Percentiles rank a stretch among this genome's conserved stretches.
Conservation (phyloP, 441 rosid genomes). For the Adansonia rubrostipa region DNA sequence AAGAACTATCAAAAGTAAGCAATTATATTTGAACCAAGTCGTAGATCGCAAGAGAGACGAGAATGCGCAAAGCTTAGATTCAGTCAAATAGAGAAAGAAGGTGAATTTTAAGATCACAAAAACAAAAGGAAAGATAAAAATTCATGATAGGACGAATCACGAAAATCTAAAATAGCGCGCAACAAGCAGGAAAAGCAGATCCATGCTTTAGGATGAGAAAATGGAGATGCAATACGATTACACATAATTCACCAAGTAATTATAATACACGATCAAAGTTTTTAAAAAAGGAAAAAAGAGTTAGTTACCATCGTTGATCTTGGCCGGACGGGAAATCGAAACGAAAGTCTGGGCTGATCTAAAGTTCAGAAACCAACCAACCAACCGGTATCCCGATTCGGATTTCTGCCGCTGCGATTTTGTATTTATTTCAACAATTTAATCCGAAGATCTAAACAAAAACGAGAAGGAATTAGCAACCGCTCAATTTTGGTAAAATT, state of each 20-base stretch:
- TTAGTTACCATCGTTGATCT: neutral
- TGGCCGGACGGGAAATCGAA: neutral
- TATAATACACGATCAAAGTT: too few species aligned
- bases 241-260: neutral
- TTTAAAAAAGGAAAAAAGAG: neutral
- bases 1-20: neutral
- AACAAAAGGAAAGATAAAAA: neutral
- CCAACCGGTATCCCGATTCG: neutral
- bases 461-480: too few species aligned
- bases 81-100: neutral
- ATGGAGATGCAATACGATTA: neutral
- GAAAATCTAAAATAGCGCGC: neutral
- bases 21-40: conserved; percentile 11
- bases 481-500: too few species aligned
- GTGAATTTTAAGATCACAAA: neutral
- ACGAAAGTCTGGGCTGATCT: neutral
- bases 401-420: neutral
- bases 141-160: neutral
- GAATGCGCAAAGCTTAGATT: neutral
- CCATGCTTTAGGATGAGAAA: neutral
- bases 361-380: neutral
- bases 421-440: too few species aligned
- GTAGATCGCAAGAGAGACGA: neutral
- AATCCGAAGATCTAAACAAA: too few species aligned
- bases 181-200: neutral